phyloP scores from a whole-genome alignment of 192 early-diverging fungal species.

The Umbelopsis sp. region DNA sequence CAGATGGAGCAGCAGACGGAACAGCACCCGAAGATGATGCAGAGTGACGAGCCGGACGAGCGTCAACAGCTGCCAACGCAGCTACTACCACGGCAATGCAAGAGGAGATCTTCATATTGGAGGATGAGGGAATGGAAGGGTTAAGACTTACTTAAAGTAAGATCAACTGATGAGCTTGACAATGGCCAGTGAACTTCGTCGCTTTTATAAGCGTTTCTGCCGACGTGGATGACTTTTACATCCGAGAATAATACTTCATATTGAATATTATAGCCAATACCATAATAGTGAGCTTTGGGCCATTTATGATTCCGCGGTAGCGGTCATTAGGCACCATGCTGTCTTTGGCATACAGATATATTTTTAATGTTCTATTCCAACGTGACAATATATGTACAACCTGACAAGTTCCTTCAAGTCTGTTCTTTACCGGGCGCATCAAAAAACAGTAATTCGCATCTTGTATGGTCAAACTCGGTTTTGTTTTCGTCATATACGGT shows the following conservation, averaged over 20 bases:
- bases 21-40: not conserved
- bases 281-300: too few species aligned
- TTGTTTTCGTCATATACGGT: too few species aligned
- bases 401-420: not conserved
- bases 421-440: not conserved
- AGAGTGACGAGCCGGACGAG: conserved; percentile 8
- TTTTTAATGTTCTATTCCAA: too few species aligned
- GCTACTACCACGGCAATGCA: conserved; percentile 23
- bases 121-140: conserved; percentile 19
- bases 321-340: too few species aligned
- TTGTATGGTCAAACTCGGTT: not conserved
- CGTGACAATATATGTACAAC: not conserved
- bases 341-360: too few species aligned
- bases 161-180: too few species aligned
- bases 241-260: too few species aligned
- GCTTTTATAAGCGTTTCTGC: not conserved
- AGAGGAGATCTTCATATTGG: conserved; percentile 24
- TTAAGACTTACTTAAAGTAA: too few species aligned
- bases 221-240: not conserved
- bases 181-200: too few species aligned
- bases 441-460: not conserved
- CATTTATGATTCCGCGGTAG: too few species aligned
- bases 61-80: conserved; percentile 7
- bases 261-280: too few species aligned
- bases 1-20: too few species aligned